These are phyloP conservation scores for Cladosporium colombiae DNA, from an alignment of 2,329 filamentous ascomycete genomes.

Conservation along the genomic window DNA sequence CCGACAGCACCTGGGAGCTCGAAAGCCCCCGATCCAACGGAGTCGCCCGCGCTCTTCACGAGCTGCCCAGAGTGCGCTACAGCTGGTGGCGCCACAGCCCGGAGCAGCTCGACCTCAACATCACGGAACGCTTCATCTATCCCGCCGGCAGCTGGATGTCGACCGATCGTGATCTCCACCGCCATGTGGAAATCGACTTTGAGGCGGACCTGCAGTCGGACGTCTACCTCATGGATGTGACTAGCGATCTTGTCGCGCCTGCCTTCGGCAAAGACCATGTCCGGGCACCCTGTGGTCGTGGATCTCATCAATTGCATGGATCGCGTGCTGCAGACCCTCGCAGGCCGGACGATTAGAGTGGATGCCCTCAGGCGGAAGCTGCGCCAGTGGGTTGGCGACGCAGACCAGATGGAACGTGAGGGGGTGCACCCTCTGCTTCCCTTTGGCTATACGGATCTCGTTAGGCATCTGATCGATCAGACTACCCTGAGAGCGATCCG, in stretches of 20 bases:
- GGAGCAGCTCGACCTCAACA: neutral
- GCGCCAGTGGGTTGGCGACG: neutral
- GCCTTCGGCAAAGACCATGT: neutral
- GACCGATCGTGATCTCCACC: neutral
- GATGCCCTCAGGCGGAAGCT: neutral
- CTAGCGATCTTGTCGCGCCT: neutral
- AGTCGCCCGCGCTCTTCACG: neutral
- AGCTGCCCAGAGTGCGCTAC: neutral
- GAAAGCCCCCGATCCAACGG: neutral
- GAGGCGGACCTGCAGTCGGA: neutral
- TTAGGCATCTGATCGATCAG: neutral
- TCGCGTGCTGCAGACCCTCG: neutral
- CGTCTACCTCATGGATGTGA: neutral
- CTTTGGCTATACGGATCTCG: neutral
- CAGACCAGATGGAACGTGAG: neutral
- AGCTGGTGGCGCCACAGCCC: conserved; percentile 3
- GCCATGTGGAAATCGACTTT: neutral
- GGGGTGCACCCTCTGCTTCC: neutral
- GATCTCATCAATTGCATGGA: neutral
- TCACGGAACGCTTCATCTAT: neutral
- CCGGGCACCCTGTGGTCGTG: neutral
- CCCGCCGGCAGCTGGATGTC: neutral
- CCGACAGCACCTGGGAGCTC: neutral
- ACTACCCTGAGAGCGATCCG: neutral
- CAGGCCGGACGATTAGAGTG: neutral